Evolutionary conservation across 257 asterid genomes (phyloP), one percentile per base, ranked within the genome.

Genomic region (Cruciata laevipes): DNA sequence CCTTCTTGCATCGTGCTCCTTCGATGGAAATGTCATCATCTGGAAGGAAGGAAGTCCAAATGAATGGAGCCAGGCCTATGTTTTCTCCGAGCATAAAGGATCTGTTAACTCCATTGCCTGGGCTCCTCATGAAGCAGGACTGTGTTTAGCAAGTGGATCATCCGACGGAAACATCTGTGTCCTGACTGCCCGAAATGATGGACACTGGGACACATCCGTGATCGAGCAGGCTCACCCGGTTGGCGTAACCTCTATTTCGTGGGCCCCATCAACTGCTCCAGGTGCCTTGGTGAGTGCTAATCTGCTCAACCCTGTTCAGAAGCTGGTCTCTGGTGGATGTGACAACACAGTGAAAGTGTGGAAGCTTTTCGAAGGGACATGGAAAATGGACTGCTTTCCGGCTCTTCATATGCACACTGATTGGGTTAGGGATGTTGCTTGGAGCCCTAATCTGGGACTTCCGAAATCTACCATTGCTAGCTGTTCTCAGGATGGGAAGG

Each of bases 121-220:
- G 96, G 95, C 91, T 62, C 91, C 96, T 59, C 92, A 83, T 49
- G 96, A 89, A 59, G 55, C 81, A 0, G 90, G 95, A 55, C 87
- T 86, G 23, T 78, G 82, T 76, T 79, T 89, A 57, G 90, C 90
- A 6, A 85, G 92, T 64, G 96, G 89, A 53, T 87, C 96, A 18
- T 87, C 91, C 1, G 92, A 89, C 8, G 95, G 95, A 23, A 82
- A 83, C 77, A 85, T 89, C 57, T 85, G 92, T 1, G 74, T 89
- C 71, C 79, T 77, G 64, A 73, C 84, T 14, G 87, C 83, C 51
- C 74, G 81, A 62, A 12, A 89, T 20, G 91, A 89, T 13, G 91
- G 85, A 56, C 75, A 77, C 65, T 89, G 96, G 96, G 91, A 86
- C 68, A 78, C 75, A 55, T 75, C 89, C 9, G 74, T 71, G 31